phyloP scores from a whole-genome alignment of 169 alveolate genomes.

The Neospora caninum region DNA sequence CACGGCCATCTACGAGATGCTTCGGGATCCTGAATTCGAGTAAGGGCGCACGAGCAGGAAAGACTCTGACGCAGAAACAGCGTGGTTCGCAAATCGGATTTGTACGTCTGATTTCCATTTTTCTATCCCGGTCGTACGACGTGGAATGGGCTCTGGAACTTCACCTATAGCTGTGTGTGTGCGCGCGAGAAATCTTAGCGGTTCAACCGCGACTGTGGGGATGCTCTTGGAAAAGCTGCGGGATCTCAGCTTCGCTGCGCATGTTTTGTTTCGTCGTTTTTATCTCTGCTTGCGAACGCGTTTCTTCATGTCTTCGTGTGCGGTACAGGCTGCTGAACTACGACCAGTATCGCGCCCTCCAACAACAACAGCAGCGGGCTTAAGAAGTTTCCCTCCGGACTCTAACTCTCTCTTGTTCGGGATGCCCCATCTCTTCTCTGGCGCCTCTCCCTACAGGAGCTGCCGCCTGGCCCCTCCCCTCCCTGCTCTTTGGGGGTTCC shows the following conservation, averaged over 20 bases:
- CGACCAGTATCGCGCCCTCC: slow-evolving; percentile 21
- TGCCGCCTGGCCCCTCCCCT: background rate
- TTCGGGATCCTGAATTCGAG: slow-evolving; percentile 82
- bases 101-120: too few species aligned
- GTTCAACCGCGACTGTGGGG: too few species aligned
- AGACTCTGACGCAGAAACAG: background rate
- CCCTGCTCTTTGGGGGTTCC: background rate
- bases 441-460: background rate
- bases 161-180: too few species aligned
- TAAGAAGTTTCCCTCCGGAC: background rate
- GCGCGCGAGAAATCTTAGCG: too few species aligned
- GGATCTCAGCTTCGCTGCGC: too few species aligned
- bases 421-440: background rate
- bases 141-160: too few species aligned
- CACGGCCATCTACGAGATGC: slow-evolving; percentile 81
- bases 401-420: too few species aligned
- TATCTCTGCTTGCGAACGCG: too few species aligned
- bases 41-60: background rate
- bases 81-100: too few species aligned
- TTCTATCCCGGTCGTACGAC: too few species aligned
- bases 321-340: background rate
- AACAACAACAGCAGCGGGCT: slow-evolving; percentile 35
- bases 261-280: too few species aligned
- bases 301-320: background rate
- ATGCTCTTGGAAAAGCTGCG: too few species aligned